Evolutionary conservation across 1,139 yeast species (phyloP), one percentile per base, ranked within the genome.

Genomic region (Zygosaccharomyces sapae): DNA sequence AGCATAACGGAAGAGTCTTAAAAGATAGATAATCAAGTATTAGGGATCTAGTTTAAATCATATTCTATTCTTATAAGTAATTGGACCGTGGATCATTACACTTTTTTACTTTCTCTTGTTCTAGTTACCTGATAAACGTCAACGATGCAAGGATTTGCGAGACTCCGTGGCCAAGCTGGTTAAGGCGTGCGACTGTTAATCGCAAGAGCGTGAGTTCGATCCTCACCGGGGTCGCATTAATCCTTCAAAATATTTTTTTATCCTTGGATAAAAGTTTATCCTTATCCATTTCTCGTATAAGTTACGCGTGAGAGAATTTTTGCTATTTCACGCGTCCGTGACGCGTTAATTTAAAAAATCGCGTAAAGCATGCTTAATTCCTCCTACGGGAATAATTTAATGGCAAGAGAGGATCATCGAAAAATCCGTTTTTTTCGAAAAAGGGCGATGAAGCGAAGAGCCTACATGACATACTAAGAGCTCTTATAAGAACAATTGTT

Each of bases 91-190:
- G 16, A 16, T 16, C 16, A 16, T 16, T 16, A 16, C 16, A 16
- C 16, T 16, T 16, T 16, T 16, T 16, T 16, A 16, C 16, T 16
- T 16, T 16, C 16, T 16, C 16, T 16, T 16, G 16, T 16, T 16
- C 16, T 16, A 16, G 16, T 16, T 16, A 16, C 16, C 16, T 16
- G 16, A 16, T 16, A 16, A 16, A 16, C 16, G 16, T 16, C 16
- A 16, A 16, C 12, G 31, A 12, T 27, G 31, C n/a, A 27, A 27
- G 31, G 31, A 27, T 27, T 27, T 10, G 31, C 13, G 24, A 20
- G 53, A 50, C 53, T 50, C 45, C 53, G 51, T 50, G 53, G 53
- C 53, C 53, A 50, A 50, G 53, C 51, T 50, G 53, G 53, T 50
- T 50, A 50, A 50, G 53, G 53, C 53, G 53, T 50, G 53, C 53